phyloP scores from a whole-genome alignment of 129 eudicot genomes.

The carrot (Daucus carota) region DNA sequence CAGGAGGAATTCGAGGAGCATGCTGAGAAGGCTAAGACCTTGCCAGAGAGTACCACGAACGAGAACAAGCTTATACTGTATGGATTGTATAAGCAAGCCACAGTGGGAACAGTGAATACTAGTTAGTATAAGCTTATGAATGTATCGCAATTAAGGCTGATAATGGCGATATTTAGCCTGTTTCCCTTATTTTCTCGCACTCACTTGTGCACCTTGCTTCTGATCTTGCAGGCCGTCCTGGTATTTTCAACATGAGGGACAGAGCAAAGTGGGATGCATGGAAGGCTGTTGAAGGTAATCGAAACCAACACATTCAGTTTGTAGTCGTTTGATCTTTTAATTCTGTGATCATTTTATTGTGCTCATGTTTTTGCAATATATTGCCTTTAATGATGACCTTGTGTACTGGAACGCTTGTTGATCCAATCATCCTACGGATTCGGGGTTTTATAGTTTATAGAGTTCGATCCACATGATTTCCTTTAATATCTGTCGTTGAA shows the following conservation, averaged over 20 bases:
- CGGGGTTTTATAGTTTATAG: background rate
- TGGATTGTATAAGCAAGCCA: conserved; percentile 92
- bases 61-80: conserved; percentile 64
- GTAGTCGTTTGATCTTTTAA: background rate
- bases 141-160: background rate
- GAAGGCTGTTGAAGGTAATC: conserved; percentile 86
- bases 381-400: too few species aligned
- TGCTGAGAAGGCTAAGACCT: conserved; percentile 76
- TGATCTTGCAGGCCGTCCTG: conserved; percentile 71
- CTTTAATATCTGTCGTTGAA: background rate
- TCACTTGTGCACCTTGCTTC: background rate
- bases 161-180: background rate
- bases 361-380: background rate
- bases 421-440: background rate
- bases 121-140: conserved; percentile 30
- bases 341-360: background rate
- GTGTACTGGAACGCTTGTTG: background rate
- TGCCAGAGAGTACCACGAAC: conserved; percentile 53
- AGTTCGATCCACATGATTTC: background rate
- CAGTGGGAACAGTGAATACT: conserved; percentile 73
- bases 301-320: background rate
- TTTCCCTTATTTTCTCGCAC: background rate
- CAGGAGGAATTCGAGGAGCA: conserved; percentile 92
- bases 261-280: conserved; percentile 99
- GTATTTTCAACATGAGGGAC: conserved; percentile 74